Percentiles rank a stretch among this genome's conserved stretches.
These are phyloP conservation scores for Pseudopithomyces chartarum DNA, from an alignment of 2,329 filamentous ascomycete genomes.

Conservation along the genomic window DNA sequence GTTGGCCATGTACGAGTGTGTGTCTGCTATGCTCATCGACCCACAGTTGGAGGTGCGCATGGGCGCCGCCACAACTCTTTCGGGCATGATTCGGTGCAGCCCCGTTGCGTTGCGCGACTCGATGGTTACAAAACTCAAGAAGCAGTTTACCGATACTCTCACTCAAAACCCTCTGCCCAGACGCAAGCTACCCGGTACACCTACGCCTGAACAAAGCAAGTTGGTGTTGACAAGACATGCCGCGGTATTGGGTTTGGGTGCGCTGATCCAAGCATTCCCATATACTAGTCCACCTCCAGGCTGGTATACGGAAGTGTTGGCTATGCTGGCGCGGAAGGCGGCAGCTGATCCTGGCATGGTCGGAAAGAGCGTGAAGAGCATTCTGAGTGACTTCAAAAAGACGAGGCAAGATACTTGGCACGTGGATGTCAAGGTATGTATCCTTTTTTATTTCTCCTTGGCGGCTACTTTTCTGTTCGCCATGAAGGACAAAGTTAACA, in stretches of 20 bases:
- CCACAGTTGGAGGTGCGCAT: conserved; percentile 91
- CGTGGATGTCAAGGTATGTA: conserved; percentile 90
- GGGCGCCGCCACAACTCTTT: conserved; percentile 88
- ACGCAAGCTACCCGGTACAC: conserved; percentile 62
- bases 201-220: conserved; percentile 73
- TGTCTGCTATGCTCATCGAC: conserved; percentile 95
- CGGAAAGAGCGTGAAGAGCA: conserved; percentile 92
- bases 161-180: conserved; percentile 86
- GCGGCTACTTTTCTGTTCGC: background rate
- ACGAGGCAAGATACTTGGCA: conserved; percentile 98
- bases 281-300: conserved; percentile 89
- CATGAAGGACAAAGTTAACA: conserved; percentile 3
- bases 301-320: conserved; percentile 94
- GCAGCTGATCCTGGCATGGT: conserved; percentile 90
- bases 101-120: conserved; percentile 77
- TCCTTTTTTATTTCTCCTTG: background rate
- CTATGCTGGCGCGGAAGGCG: conserved; percentile 80
- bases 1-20: conserved; percentile 81
- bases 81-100: conserved; percentile 97
- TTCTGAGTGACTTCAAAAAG: conserved; percentile 98
- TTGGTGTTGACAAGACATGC: conserved; percentile 85
- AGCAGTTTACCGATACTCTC: conserved; percentile 79
- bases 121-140: conserved; percentile 76
- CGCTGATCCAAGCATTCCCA: conserved; percentile 92
- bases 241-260: conserved; percentile 87